phyloP scores from a whole-genome alignment of 345 rosid species.

The Cardiospermum halicacabum region DNA sequence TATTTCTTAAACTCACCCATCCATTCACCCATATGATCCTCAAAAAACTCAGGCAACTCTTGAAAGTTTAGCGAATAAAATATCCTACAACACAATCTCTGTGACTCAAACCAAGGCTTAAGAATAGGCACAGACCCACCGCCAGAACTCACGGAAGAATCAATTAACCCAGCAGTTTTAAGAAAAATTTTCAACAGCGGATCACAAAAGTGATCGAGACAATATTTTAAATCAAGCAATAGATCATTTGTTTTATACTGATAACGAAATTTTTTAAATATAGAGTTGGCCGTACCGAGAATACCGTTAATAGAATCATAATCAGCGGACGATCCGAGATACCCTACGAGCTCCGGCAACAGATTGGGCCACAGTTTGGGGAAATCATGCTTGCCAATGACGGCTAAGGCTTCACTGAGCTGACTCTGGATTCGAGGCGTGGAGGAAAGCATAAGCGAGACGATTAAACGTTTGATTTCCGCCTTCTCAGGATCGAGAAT shows the following conservation, averaged over 20 bases:
- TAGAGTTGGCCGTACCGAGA: slow-evolving; percentile 84
- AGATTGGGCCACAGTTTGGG: slow-evolving; percentile 76
- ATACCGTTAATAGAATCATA: slow-evolving; percentile 80
- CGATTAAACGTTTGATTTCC: slow-evolving; percentile 77
- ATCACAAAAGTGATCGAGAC: slow-evolving; percentile 61
- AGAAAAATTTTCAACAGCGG: slow-evolving; percentile 70
- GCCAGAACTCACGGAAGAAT: slow-evolving; percentile 43
- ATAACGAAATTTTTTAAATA: slow-evolving; percentile 81
- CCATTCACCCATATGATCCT: slow-evolving; percentile 95
- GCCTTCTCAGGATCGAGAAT: slow-evolving; percentile 67
- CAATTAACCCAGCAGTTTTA: slow-evolving; percentile 59
- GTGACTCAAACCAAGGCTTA: slow-evolving; percentile 71
- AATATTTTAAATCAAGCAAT: slow-evolving; percentile 73
- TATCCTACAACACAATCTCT: slow-evolving; percentile 80
- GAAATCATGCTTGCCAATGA: slow-evolving; percentile 89
- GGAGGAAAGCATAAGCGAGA: slow-evolving; percentile 76
- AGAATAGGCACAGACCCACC: slow-evolving; percentile 43
- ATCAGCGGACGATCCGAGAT: slow-evolving; percentile 43
- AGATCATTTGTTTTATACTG: slow-evolving; percentile 79
- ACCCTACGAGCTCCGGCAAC: slow-evolving; percentile 77
- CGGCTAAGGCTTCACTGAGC: slow-evolving; percentile 84
- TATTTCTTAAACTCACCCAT: slow-evolving; percentile 84
- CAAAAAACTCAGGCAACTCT: slow-evolving; percentile 91
- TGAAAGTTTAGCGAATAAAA: slow-evolving; percentile 83
- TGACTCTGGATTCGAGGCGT: slow-evolving; percentile 85